Evolutionary conservation across 2,329 filamentous ascomycete genomes (phyloP).

Genomic region (Beauveria rudraprayagi): DNA sequence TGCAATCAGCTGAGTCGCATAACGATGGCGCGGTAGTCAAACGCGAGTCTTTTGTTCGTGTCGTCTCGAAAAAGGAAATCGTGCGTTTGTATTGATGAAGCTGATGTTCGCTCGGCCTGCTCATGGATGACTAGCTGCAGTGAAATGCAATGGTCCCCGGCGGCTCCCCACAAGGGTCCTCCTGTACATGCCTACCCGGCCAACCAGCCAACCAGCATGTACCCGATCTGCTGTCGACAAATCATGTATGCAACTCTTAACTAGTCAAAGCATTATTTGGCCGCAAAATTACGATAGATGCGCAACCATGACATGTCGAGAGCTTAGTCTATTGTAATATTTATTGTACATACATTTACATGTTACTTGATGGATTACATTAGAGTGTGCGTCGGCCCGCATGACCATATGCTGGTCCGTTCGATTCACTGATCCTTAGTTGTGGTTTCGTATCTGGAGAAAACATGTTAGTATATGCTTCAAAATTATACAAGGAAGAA

Average conservation of each 20-base stretch:
- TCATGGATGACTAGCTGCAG: not conserved
- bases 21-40: not conserved
- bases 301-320: not conserved
- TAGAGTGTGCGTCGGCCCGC: not conserved
- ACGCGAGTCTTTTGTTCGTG: not conserved
- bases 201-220: too few species aligned
- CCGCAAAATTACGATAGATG: not conserved
- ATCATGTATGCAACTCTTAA: not conserved
- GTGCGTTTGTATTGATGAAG: not conserved
- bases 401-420: not conserved
- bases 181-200: not conserved
- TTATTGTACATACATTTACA: slow-evolving; percentile 12
- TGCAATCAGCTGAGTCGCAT: not conserved
- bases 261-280: not conserved
- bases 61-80: not conserved
- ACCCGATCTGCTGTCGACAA: too few species aligned
- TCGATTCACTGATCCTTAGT: slow-evolving; percentile 35
- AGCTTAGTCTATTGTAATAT: slow-evolving; percentile 9
- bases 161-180: not conserved
- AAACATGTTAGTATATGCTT: slow-evolving; percentile 23
- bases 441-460: slow-evolving; percentile 53
- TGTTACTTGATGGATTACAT: slow-evolving; percentile 8
- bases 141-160: not conserved
- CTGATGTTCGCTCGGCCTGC: not conserved
- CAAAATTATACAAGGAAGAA: not conserved